These are phyloP conservation scores for Helenozyma rhizophorensis DNA, from an alignment of 805 yeast species.

Conservation along the genomic window DNA sequence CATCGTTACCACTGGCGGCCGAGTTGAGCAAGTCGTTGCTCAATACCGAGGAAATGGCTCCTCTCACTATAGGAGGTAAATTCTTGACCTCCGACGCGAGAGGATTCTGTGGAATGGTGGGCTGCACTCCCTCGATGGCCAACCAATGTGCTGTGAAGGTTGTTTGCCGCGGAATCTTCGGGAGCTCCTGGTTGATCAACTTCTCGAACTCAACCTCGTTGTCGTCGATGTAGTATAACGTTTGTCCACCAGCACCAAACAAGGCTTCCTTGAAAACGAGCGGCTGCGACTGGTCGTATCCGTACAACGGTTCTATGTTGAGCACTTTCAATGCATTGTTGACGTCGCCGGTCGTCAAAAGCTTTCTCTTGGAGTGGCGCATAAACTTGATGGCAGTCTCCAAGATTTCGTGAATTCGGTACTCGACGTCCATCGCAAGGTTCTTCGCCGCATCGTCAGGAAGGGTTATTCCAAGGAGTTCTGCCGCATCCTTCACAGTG, in stretches of 20 bases:
- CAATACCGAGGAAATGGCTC: constrained; percentile 58
- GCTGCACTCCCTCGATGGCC: constrained; percentile 98
- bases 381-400: constrained; percentile 96
- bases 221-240: constrained; percentile 88
- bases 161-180: constrained; percentile 89
- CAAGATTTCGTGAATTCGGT: constrained; percentile 88
- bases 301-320: constrained; percentile 92
- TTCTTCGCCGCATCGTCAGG: constrained; percentile 93
- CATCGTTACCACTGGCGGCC: constrained; percentile 29
- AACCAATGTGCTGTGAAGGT: constrained; percentile 96
- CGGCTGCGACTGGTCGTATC: constrained; percentile 71
- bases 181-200: constrained; percentile 87
- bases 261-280: constrained; percentile 81
- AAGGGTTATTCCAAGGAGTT: constrained; percentile 75
- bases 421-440: constrained; percentile 98
- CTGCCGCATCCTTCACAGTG: constrained; percentile 95
- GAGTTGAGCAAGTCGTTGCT: constrained; percentile 36
- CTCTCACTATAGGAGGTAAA: constrained; percentile 74
- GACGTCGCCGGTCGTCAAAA: constrained; percentile 76
- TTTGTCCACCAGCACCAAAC: constrained; percentile 83
- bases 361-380: constrained; percentile 86
- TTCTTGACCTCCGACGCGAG: constrained; percentile 71
- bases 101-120: constrained; percentile 96
- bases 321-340: constrained; percentile 76
- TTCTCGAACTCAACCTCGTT: constrained; percentile 92